These are phyloP conservation scores for Cinnamomum micranthum DNA, from an alignment of 164 flowering plant genomes.

Conservation along the genomic window DNA sequence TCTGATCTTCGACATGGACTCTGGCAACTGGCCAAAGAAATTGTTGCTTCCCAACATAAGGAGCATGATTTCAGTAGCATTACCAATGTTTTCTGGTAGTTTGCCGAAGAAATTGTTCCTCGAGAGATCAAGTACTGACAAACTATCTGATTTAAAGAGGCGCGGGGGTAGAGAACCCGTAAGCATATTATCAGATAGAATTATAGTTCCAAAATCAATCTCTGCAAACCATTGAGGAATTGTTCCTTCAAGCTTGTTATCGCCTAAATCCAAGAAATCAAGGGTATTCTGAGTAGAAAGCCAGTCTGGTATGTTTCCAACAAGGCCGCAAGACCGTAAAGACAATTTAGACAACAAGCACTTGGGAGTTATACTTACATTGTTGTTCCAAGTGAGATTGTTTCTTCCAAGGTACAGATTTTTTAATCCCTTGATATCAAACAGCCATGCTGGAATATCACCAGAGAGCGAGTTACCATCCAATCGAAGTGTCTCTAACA, in stretches of 20 bases:
- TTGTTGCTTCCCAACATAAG: constrained; percentile 41
- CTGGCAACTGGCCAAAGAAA: constrained; percentile 42
- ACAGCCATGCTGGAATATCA: constrained; percentile 42
- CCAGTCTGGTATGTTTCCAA: constrained; percentile 44
- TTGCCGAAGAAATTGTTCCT: constrained; percentile 44
- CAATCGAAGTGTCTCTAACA: constrained; percentile 29
- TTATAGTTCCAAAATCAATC: constrained; percentile 22
- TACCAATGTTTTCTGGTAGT: constrained; percentile 42
- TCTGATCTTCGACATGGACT: constrained; percentile 30
- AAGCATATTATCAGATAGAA: constrained; percentile 43
- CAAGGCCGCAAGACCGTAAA: constrained; percentile 31
- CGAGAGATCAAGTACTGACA: constrained; percentile 34
- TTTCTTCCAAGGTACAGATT: constrained; percentile 39
- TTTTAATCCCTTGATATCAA: constrained; percentile 27
- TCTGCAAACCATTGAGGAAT: constrained; percentile 44
- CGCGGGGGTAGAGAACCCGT: constrained; percentile 35
- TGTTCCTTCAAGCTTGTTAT: constrained; percentile 36
- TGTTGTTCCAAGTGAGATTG: constrained; percentile 39
- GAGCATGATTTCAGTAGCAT: constrained; percentile 26
- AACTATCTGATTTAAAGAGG: constrained; percentile 34
- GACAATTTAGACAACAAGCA: constrained; percentile 28
- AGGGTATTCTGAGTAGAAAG: constrained; percentile 36
- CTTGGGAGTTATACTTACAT: constrained; percentile 21
- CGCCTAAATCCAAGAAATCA: constrained; percentile 44
- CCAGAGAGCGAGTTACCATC: constrained; percentile 37